A percentile compares a stretch with the other conserved stretches of the same genome.
Conservation (phyloP, 169 alveolate species). For the Theileria luwenshuni region DNA sequence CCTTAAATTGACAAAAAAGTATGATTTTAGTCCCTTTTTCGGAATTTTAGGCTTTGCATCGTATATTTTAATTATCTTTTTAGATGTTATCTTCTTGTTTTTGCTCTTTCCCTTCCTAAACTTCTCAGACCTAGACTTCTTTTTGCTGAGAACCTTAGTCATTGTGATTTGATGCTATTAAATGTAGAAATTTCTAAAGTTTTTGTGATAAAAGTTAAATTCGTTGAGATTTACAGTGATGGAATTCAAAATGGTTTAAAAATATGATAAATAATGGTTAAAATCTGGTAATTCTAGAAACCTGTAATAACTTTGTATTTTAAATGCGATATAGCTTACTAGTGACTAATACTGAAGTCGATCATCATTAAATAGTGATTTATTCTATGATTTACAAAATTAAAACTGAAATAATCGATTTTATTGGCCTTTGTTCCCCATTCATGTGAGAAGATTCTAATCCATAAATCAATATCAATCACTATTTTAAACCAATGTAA, state of each 20-base stretch:
- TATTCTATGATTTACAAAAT: no score
- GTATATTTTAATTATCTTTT: conserved; percentile 37
- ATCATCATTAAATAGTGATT: no score
- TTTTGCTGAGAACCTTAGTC: not conserved
- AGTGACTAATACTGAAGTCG: no score
- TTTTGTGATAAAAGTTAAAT: not conserved
- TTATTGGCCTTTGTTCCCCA: no score
- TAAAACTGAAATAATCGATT: no score
- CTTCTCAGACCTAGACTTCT: not conserved
- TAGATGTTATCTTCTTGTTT: conserved; percentile 32
- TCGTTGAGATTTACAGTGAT: no score
- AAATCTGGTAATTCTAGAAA: not conserved
- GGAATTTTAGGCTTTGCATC: conserved; percentile 20
- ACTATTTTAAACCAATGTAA: no score
- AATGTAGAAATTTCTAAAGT: not conserved
- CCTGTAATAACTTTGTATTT: no score
- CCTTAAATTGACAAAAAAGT: conserved; percentile 50
- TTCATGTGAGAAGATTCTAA: no score
- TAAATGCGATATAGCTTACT: no score
- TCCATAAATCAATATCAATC: no score
- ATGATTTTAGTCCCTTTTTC: conserved; percentile 18
- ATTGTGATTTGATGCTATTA: not conserved
- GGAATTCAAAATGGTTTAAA: not conserved
- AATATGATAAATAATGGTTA: not conserved
- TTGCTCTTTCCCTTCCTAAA: conserved; percentile 25